Percentiles rank a stretch among this genome's conserved stretches.
phyloP scores from a whole-genome alignment of 1,284 basidiomycete species.

The Trametes versicolor region DNA sequence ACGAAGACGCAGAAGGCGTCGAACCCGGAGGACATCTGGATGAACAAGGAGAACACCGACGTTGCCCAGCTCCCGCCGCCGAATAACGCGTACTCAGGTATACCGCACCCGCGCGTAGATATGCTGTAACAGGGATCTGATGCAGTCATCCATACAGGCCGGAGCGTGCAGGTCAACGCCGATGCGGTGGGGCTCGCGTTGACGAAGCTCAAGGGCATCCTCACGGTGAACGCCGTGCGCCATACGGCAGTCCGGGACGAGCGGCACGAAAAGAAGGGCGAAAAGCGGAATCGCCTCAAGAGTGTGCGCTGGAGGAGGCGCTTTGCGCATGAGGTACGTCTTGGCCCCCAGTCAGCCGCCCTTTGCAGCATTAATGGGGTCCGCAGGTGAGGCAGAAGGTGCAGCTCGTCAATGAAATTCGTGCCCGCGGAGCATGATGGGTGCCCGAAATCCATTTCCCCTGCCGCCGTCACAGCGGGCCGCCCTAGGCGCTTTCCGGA shows the following conservation, averaged over 20 bases:
- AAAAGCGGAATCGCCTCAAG: slow-evolving; percentile 67
- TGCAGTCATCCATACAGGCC: slow-evolving; percentile 49
- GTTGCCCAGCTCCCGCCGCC: slow-evolving; percentile 32
- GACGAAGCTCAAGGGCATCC: slow-evolving; percentile 57
- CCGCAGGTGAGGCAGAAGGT: slow-evolving; percentile 69
- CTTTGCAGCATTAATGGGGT: slow-evolving; percentile 27
- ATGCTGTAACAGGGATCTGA: neutral
- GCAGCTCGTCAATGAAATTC: slow-evolving; percentile 59
- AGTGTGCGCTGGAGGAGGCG: slow-evolving; percentile 74
- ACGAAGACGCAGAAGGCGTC: neutral
- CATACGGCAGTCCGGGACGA: slow-evolving; percentile 57
- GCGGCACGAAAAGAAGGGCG: slow-evolving; percentile 79
- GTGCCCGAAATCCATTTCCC: slow-evolving; percentile 21
- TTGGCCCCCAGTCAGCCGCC: slow-evolving; percentile 31
- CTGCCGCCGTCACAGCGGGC: slow-evolving; percentile 27
- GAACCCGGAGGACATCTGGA: slow-evolving; percentile 36
- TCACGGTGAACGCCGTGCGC: slow-evolving; percentile 65
- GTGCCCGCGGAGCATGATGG: slow-evolving; percentile 54
- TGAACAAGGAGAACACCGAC: slow-evolving; percentile 19
- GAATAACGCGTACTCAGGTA: slow-evolving; percentile 40
- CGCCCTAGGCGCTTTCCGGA: slow-evolving; percentile 14
- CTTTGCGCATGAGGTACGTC: slow-evolving; percentile 74
- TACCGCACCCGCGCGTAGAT: slow-evolving; percentile 1
- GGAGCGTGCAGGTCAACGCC: slow-evolving; percentile 54
- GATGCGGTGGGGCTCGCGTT: slow-evolving; percentile 56